A percentile compares a stretch with the other conserved stretches of the same genome.
phyloP scores from a whole-genome alignment of 768 basidiomycete species.

The Boletus rex-veris region DNA sequence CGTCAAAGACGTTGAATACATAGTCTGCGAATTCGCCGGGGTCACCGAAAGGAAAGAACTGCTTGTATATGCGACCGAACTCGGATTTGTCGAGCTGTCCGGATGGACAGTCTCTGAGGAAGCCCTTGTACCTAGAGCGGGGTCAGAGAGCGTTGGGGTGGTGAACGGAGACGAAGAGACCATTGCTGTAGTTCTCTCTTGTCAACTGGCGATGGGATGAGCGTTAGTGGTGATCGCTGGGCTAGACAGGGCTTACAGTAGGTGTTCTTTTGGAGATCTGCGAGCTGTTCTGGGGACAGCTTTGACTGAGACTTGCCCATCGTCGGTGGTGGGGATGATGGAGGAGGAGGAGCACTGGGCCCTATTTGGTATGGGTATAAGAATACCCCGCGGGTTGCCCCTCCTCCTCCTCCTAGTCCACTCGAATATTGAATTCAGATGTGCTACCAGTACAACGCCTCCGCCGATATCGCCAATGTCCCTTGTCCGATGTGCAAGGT shows the following conservation, averaged over 20 bases:
- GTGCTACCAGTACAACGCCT: conserved; percentile 71
- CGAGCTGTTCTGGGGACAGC: conserved; percentile 88
- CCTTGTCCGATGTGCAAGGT: conserved; percentile 86
- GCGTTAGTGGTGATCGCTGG: conserved; percentile 11
- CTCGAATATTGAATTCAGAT: conserved; percentile 38
- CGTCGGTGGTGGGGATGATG: conserved; percentile 32
- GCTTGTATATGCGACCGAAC: conserved; percentile 97
- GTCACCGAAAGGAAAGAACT: conserved; percentile 99
- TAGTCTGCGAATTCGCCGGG: conserved; percentile 96
- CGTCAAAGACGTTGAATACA: conserved; percentile 97
- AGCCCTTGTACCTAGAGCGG: conserved; percentile 88
- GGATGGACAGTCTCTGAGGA: conserved; percentile 97
- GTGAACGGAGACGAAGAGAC: conserved; percentile 36
- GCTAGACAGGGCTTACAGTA: conserved; percentile 64
- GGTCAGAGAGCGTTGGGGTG: conserved; percentile 9
- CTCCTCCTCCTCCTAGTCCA: conserved; percentile 14
- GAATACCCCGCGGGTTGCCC: conserved; percentile 18
- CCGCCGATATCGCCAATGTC: conserved; percentile 59
- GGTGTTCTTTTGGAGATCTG: conserved; percentile 95
- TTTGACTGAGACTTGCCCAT: conserved; percentile 99
- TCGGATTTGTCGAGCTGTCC: conserved; percentile 95
- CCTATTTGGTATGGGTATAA: conserved; percentile 35
- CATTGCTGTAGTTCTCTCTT: conserved; percentile 97
- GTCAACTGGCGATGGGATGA: conserved; percentile 59
- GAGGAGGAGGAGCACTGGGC: conserved; percentile 7